Evolutionary conservation across 192 early-diverging fungal species (phyloP).

Genomic region (Umbelopsis vinacea): DNA sequence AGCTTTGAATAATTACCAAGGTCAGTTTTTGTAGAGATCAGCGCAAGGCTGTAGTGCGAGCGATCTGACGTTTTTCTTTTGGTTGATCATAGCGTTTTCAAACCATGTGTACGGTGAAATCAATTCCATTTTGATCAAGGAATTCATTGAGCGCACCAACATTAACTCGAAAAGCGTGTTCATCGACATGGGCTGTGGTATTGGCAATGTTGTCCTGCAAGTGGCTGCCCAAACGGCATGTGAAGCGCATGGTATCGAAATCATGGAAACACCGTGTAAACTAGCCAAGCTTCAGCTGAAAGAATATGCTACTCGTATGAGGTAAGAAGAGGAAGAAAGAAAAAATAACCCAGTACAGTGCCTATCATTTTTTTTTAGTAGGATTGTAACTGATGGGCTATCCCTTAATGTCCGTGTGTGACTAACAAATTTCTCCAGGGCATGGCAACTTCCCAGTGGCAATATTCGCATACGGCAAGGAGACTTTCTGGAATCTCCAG

Average conservation of each 20-base stretch:
- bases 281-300: slow-evolving; percentile 77
- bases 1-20: slow-evolving; percentile 76
- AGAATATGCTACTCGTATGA: slow-evolving; percentile 87
- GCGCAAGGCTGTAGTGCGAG: too few relatives aligned
- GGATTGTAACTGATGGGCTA: too few relatives aligned
- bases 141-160: slow-evolving; percentile 76
- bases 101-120: slow-evolving; percentile 99
- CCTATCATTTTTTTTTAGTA: too few relatives aligned
- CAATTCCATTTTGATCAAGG: slow-evolving; percentile 77
- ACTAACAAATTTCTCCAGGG: slow-evolving; percentile 32
- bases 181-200: slow-evolving; percentile 93
- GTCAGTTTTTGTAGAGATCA: slow-evolving; percentile 32
- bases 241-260: slow-evolving; percentile 85
- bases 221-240: slow-evolving; percentile 90
- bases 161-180: slow-evolving; percentile 75
- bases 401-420: background rate
- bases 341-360: background rate
- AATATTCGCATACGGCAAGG: slow-evolving; percentile 71
- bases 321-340: slow-evolving; percentile 38
- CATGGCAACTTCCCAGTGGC: slow-evolving; percentile 64
- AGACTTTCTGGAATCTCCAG: slow-evolving; percentile 84
- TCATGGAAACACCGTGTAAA: slow-evolving; percentile 83
- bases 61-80: too few relatives aligned
- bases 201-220: slow-evolving; percentile 97
- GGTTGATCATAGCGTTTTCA: slow-evolving; percentile 67